Evolutionary conservation across 2,329 filamentous ascomycete genomes (phyloP).

Genomic region (Penicillium sclerotiorum): DNA sequence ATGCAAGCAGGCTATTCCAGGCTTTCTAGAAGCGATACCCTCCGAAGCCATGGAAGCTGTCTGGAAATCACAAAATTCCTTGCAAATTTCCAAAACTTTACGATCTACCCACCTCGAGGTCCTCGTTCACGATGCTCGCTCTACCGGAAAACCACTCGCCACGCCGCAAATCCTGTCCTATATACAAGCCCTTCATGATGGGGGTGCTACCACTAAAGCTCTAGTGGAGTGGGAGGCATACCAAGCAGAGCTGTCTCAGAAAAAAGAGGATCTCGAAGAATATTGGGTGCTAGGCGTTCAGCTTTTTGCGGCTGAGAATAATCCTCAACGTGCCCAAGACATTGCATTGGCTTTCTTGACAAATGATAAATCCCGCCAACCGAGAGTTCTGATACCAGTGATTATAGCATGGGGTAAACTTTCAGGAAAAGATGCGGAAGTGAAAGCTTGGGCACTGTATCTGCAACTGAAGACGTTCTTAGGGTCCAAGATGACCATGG

Average conservation of each 20-base stretch:
- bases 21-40: slow-evolving; percentile 60
- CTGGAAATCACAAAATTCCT: slow-evolving; percentile 61
- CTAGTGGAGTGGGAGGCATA: slow-evolving; percentile 66
- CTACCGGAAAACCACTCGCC: slow-evolving; percentile 58
- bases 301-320: slow-evolving; percentile 52
- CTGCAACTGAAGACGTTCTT: slow-evolving; percentile 64
- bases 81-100: slow-evolving; percentile 49
- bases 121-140: slow-evolving; percentile 67
- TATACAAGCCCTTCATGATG: slow-evolving; percentile 68
- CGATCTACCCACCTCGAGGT: slow-evolving; percentile 62
- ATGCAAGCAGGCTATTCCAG: slow-evolving; percentile 50
- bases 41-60: slow-evolving; percentile 64
- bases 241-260: slow-evolving; percentile 55
- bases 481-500: slow-evolving; percentile 63
- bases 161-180: slow-evolving; percentile 65
- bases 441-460: slow-evolving; percentile 70
- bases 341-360: slow-evolving; percentile 50
- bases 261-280: slow-evolving; percentile 40
- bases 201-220: slow-evolving; percentile 62
- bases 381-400: slow-evolving; percentile 60
- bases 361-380: slow-evolving; percentile 46
- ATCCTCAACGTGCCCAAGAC: slow-evolving; percentile 52
- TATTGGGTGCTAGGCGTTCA: slow-evolving; percentile 55
- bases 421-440: slow-evolving; percentile 51
- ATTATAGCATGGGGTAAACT: slow-evolving; percentile 67